Base-by-base conservation (phyloP, 345 rosid genomes). In the Durio zibethinus region DNA sequence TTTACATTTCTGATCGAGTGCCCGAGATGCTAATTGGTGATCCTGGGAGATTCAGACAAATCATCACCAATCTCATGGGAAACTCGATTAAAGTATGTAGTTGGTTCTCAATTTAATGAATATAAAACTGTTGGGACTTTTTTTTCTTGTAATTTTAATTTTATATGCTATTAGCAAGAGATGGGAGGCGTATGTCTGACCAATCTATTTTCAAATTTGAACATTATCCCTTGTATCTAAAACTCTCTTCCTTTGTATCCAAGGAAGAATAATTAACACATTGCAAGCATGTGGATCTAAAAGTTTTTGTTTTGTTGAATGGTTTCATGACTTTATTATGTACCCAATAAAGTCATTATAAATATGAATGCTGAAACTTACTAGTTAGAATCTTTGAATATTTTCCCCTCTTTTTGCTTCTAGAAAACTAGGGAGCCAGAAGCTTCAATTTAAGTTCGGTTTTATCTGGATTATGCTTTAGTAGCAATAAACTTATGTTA, bases 61-160 rank as follows among this genome's bases (percentile, higher is more conserved):
- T 95, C 81, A 90, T 93, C 84, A 93, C 91, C 76, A 95, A 95
- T 84, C 93, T 95, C 70, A 92, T 92, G 96, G 98, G 99, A 43
- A 95, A 95, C 77, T 95, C 98, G 12, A 91, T 95, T 15, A 95
- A 93, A 90, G 99, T 93, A 60, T 67, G 69, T 10, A 35, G 71
- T 69, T 79, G 63, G 45, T 73, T 80, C 36, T 56, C 35, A 15
- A n/a, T 76, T 76, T 27, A 53, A 50, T 61, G 11, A 38, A 18
- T 72, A 3, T 10, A n/a, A 45, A 18, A 38, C 10, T 38, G 5
- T 35, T 4, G 12, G 11, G 36, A 64, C 33, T 11, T 61, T 29
- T 18, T 69, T n/a, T 23, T 25, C n/a, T 68, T 15, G n/a, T n/a
- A n/a, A n/a, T n/a, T n/a, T n/a, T n/a, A 21, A 2, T 23, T 57